phyloP scores from a whole-genome alignment of 1,284 basidiomycete genomes.

The Ceratobasidium sp. region DNA sequence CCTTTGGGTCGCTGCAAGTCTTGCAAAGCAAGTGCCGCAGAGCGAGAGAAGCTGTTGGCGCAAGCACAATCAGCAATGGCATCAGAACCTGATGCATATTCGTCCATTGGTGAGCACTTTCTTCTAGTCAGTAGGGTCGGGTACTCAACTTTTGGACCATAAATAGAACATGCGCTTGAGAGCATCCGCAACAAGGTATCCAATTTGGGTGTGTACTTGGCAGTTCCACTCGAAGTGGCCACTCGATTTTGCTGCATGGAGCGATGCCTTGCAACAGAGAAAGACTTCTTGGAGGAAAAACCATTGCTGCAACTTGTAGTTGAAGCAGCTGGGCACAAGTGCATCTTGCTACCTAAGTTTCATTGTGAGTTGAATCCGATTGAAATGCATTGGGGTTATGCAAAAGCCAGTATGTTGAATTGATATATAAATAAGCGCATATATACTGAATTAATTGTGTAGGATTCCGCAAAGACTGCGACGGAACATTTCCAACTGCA shows the following conservation, averaged over 20 bases:
- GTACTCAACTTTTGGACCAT: too few species aligned
- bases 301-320: slow-evolving; percentile 55
- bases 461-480: not conserved
- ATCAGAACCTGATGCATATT: not conserved
- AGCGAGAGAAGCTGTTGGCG: not conserved
- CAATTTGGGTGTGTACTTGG: too few species aligned
- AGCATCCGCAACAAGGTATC: too few species aligned
- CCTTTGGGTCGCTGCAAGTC: not conserved
- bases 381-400: slow-evolving; percentile 32
- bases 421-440: not conserved
- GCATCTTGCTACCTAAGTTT: slow-evolving; percentile 55
- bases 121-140: too few species aligned
- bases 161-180: too few species aligned
- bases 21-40: not conserved
- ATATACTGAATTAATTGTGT: not conserved
- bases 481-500: slow-evolving; percentile 4
- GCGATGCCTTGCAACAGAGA: slow-evolving; percentile 55
- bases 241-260: slow-evolving; percentile 55
- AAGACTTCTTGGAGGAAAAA: slow-evolving; percentile 57
- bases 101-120: not conserved
- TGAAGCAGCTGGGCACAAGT: slow-evolving; percentile 51
- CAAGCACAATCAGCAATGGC: not conserved
- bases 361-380: slow-evolving; percentile 51
- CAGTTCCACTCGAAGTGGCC: too few species aligned
- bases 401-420: not conserved